Conservation (phyloP, 2,329 filamentous ascomycete genomes). For the Blastomyces gilchristii region DNA sequence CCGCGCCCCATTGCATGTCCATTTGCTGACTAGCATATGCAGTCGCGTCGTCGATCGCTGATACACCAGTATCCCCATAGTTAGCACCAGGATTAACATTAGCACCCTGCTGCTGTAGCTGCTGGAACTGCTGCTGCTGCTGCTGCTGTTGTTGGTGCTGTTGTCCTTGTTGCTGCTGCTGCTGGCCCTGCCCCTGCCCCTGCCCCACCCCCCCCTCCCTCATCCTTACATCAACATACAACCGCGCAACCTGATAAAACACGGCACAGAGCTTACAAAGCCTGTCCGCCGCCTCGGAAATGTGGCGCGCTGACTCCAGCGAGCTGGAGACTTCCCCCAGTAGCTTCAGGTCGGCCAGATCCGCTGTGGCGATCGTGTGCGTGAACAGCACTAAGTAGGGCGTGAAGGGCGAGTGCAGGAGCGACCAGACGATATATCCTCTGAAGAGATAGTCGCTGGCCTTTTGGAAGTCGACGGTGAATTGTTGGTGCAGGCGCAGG, state of each 20-base stretch:
- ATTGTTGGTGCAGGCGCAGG: constrained; percentile 26
- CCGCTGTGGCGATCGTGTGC: constrained; percentile 43
- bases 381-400: constrained; percentile 43
- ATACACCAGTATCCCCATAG: not conserved
- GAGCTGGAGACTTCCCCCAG: constrained; percentile 49
- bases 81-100: not conserved
- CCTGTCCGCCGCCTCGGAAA: constrained; percentile 51
- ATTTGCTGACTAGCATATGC: not conserved
- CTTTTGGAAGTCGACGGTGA: constrained; percentile 21
- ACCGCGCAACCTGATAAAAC: constrained; percentile 50
- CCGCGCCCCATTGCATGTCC: constrained; percentile 19
- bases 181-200: not conserved
- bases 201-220: constrained; percentile 35
- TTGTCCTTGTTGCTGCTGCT: not conserved
- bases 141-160: not conserved
- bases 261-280: constrained; percentile 53
- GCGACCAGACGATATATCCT: constrained; percentile 31
- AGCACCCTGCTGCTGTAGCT: not conserved
- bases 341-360: constrained; percentile 43
- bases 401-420: constrained; percentile 39
- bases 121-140: not conserved
- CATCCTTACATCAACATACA: constrained; percentile 53
- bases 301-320: constrained; percentile 41
- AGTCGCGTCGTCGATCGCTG: not conserved
- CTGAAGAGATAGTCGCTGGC: constrained; percentile 21